A percentile compares a stretch with the other conserved stretches of the same genome.
phyloP scores from a whole-genome alignment of 2,329 filamentous ascomycete species.

The Colletotrichum sp. region DNA sequence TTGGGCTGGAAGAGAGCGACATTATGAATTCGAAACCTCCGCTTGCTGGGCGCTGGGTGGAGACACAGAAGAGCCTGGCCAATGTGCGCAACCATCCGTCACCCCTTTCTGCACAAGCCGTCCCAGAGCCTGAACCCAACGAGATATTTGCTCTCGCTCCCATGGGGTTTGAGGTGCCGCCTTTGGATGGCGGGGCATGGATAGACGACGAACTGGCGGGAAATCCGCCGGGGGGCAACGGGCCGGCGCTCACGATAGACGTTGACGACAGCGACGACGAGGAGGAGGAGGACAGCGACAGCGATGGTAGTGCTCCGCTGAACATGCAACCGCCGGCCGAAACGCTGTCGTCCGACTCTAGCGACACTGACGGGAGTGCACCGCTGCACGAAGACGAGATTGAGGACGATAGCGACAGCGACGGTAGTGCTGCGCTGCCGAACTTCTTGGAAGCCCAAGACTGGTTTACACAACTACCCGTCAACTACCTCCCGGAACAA shows the following conservation, averaged over 20 bases:
- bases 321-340: not conserved
- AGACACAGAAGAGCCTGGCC: constrained; percentile 9
- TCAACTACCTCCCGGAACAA: not conserved
- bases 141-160: not conserved
- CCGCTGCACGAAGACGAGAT: not conserved
- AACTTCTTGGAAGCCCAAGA: not conserved
- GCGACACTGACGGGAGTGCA: not conserved
- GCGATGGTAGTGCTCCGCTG: not conserved
- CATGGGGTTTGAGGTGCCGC: not conserved
- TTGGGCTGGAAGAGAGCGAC: not conserved
- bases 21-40: constrained; percentile 5
- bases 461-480: not conserved
- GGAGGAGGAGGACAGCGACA: not conserved
- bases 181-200: not conserved
- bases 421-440: not conserved
- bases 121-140: not conserved
- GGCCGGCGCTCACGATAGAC: not conserved
- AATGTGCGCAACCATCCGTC: constrained; percentile 18
- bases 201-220: not conserved
- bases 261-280: not conserved
- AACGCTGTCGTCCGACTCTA: not conserved
- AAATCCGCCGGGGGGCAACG: not conserved
- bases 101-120: not conserved
- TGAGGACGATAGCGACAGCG: not conserved
- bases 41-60: constrained; percentile 10